A percentile compares a stretch with the other conserved stretches of the same genome.
Conservation (phyloP, 2,329 filamentous ascomycete genomes). For the Golovinomyces cichoracearum region DNA sequence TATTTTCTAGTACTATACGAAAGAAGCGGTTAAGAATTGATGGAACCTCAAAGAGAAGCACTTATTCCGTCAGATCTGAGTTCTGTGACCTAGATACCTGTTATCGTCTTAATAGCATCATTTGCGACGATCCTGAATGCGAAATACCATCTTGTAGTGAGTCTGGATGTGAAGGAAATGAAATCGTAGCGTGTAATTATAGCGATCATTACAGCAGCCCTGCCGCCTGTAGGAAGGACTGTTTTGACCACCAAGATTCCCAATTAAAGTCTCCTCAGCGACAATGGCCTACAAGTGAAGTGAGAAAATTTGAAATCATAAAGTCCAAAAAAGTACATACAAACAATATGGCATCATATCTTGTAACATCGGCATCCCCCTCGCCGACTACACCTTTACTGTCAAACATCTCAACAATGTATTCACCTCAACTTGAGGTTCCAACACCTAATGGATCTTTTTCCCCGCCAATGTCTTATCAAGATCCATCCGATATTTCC, state of each 20-base stretch:
- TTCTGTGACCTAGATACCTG: neutral
- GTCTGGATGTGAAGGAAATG: neutral
- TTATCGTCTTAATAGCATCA: neutral
- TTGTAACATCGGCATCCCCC: neutral
- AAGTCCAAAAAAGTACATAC: neutral
- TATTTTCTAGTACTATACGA: neutral
- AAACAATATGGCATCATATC: neutral
- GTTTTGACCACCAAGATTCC: neutral
- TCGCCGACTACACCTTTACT: neutral
- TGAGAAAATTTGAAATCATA: neutral
- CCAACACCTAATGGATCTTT: neutral
- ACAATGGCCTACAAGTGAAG: neutral
- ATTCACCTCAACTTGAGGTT: neutral
- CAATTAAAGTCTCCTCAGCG: neutral
- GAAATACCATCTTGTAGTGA: constrained; percentile 1
- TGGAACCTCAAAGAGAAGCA: neutral
- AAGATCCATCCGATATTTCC: neutral
- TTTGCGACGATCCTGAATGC: constrained; percentile 1
- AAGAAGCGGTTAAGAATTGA: neutral
- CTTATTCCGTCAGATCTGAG: neutral
- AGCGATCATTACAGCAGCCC: neutral
- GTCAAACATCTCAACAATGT: neutral
- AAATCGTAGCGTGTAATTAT: neutral
- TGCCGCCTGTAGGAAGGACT: neutral
- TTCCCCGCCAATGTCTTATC: neutral